phyloP scores from a whole-genome alignment of 75 land plant species.

The Cryptomeria japonica region DNA sequence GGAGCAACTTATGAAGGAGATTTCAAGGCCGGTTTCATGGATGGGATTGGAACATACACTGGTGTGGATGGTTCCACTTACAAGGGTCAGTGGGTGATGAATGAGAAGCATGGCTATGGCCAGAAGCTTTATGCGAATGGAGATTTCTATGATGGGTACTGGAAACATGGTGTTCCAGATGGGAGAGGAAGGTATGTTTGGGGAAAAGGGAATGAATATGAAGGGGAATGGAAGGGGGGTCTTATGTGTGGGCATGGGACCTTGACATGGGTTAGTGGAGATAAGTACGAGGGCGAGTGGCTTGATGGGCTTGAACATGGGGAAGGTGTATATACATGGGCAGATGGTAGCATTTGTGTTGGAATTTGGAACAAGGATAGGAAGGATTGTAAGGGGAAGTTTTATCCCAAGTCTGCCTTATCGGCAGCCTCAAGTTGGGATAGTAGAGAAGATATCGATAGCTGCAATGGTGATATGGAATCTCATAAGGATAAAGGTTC shows the following conservation, averaged over 20 bases:
- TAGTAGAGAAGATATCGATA: neutral
- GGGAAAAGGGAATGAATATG: constrained; percentile 60
- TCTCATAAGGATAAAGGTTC: constrained; percentile 5
- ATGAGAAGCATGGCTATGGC: constrained; percentile 59
- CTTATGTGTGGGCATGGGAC: constrained; percentile 52
- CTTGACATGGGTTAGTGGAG: constrained; percentile 59
- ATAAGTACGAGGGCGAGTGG: constrained; percentile 68
- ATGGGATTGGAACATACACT: constrained; percentile 59
- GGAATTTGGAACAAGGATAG: constrained; percentile 57
- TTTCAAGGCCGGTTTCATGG: constrained; percentile 55
- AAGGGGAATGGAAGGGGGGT: constrained; percentile 60
- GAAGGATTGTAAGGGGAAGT: constrained; percentile 53
- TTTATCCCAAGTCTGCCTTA: constrained; percentile 28
- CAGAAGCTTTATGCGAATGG: constrained; percentile 56
- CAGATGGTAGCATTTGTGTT: constrained; percentile 54
- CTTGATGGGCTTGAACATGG: constrained; percentile 60
- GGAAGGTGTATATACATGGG: constrained; percentile 56
- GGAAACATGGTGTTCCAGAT: constrained; percentile 55
- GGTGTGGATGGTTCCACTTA: constrained; percentile 58
- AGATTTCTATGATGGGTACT: constrained; percentile 64
- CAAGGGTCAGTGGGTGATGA: constrained; percentile 53
- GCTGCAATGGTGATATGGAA: neutral
- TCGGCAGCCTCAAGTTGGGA: constrained; percentile 2
- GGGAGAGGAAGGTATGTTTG: constrained; percentile 64
- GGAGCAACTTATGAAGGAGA: constrained; percentile 78